Evolutionary conservation across 306 rosid species (phyloP), one percentile per base, ranked within the genome.

Genomic region (Quercus gilva): DNA sequence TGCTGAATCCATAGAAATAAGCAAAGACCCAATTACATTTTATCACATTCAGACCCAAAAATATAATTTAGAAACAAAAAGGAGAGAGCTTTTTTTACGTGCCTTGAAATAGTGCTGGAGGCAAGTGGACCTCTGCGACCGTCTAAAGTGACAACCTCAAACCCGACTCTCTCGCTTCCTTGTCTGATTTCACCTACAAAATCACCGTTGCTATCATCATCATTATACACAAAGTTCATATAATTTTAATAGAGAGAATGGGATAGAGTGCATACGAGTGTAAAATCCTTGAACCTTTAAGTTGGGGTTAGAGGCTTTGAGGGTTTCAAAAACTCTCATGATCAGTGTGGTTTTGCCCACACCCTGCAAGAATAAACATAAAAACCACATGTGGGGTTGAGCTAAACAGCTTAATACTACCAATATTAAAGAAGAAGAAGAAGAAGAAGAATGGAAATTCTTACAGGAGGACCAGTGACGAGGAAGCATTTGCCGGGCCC

Each of bases 341-440:
- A 94, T 86, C 18, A 90, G 80, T 49, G 91, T 90, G 83, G 86
- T 94, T 87, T 94, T 94, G 49, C 97, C 98, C 71, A 94, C 97
- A 57, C 91, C 92, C 98, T 94, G 81, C 78, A 55, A 45, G 10
- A 45, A 25, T 20, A 45, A 41, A 13, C 1, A 6, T 10, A 63
- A 10, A 9, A 4, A 2, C 3, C n/a, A 15, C 4, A 3, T 49
- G 0, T 49, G 14, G 53, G 37, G 17, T 55, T 15, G 2, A 6
- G 9, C 31, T 29, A 76, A 37, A 4, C 17, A 6, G 4, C 4
- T 0, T 4, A 5, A 9, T 7, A 7, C 45, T 37, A 7, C 45
- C 45, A 37, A 37, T 37, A 7, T 7, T 37, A 37, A 37, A 37
- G 45, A 37, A 37, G 45, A 37, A 35, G 37, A 20, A 6, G 28